phyloP scores from a whole-genome alignment of 495 filamentous ascomycete genomes.

The Pyrenula massariospora region DNA sequence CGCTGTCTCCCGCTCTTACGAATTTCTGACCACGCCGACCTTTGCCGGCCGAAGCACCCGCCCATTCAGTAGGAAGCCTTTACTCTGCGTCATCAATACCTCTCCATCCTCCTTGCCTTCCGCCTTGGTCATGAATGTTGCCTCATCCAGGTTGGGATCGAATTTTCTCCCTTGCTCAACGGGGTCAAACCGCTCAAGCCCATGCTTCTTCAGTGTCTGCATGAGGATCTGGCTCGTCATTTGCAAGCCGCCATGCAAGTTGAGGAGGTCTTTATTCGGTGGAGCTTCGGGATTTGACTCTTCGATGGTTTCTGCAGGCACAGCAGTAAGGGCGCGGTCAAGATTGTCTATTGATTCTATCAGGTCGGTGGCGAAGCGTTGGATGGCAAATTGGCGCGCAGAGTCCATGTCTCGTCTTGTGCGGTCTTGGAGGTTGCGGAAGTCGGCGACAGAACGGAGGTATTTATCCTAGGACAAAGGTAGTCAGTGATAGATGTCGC shows the following conservation, averaged over 20 bases:
- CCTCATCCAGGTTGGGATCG: slow-evolving; percentile 93
- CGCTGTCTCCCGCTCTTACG: slow-evolving; percentile 20
- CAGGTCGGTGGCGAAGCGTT: slow-evolving; percentile 87
- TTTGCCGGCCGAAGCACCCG: slow-evolving; percentile 83
- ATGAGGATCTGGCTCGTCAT: slow-evolving; percentile 91
- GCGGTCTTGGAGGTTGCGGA: slow-evolving; percentile 92
- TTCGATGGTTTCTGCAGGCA: slow-evolving; percentile 59
- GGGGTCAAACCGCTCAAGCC: slow-evolving; percentile 80
- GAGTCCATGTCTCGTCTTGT: slow-evolving; percentile 80
- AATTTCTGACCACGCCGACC: slow-evolving; percentile 80
- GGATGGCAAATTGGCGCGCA: slow-evolving; percentile 85
- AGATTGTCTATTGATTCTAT: slow-evolving; percentile 93
- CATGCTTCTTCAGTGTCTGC: slow-evolving; percentile 83
- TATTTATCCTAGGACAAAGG: slow-evolving; percentile 65
- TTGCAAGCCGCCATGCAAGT: slow-evolving; percentile 76
- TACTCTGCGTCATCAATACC: slow-evolving; percentile 87
- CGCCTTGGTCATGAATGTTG: slow-evolving; percentile 81
- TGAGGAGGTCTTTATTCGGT: slow-evolving; percentile 54
- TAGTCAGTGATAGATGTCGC: slow-evolving; percentile 3
- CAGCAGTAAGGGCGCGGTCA: slow-evolving; percentile 74
- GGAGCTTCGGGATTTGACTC: slow-evolving; percentile 22
- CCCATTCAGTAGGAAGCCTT: slow-evolving; percentile 88
- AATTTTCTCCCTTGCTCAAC: slow-evolving; percentile 59
- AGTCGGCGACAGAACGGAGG: slow-evolving; percentile 86
- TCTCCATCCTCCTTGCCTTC: slow-evolving; percentile 77